Percentiles rank a stretch among this genome's conserved stretches.
Evolutionary conservation across 768 basidiomycete species (phyloP).

Genomic region (Tephrocybe sp.): DNA sequence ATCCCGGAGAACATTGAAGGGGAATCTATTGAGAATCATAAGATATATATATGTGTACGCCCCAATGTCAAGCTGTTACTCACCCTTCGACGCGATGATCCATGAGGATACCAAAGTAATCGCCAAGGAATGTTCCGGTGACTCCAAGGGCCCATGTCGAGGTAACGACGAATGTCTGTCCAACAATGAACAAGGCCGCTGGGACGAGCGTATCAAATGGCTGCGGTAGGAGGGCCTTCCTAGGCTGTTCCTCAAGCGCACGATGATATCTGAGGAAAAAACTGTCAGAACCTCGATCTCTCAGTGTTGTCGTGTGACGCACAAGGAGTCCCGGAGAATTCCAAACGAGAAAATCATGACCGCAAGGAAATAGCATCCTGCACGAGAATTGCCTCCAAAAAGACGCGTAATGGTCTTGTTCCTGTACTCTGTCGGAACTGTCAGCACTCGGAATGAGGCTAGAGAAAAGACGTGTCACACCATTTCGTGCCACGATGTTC

Average conservation of each 20-base stretch:
- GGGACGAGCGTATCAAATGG: conserved; percentile 65
- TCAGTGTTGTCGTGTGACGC: conserved; percentile 29
- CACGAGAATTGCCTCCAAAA: conserved; percentile 69
- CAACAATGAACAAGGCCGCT: conserved; percentile 58
- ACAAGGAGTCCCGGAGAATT: conserved; percentile 85
- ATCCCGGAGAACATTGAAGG: conserved; percentile 89
- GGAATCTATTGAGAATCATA: conserved; percentile 53
- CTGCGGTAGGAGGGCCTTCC: conserved; percentile 59
- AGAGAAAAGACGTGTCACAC: conserved; percentile 40
- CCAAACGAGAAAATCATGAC: conserved; percentile 83
- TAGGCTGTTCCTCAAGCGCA: conserved; percentile 79
- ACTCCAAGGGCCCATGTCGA: conserved; percentile 91
- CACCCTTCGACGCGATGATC: conserved; percentile 83
- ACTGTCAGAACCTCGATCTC: neutral
- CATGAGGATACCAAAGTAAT: conserved; percentile 88
- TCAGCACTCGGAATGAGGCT: neutral
- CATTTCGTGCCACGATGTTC: conserved; percentile 94
- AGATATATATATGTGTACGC: neutral
- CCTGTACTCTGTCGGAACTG: conserved; percentile 48
- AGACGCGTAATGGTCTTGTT: conserved; percentile 87
- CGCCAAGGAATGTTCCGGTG: conserved; percentile 90
- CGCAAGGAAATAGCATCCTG: conserved; percentile 89
- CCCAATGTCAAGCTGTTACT: conserved; percentile 13
- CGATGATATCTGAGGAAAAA: conserved; percentile 58
- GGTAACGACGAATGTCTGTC: conserved; percentile 84